phyloP scores from a whole-genome alignment of 495 filamentous ascomycete genomes.

The Xylaria nigripes region DNA sequence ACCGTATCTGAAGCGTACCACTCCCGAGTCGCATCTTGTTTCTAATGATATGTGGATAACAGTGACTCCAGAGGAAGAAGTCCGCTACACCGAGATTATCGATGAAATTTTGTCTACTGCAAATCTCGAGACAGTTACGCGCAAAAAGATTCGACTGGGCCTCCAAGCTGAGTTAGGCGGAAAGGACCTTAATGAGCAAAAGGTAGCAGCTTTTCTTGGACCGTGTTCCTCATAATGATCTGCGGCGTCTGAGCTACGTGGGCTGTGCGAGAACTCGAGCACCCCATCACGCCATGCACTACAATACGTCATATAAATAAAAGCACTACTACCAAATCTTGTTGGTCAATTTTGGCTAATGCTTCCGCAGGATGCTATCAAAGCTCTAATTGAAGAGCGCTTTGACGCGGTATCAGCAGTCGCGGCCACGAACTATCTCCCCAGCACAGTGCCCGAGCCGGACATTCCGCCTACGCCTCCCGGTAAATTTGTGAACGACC shows the following conservation, averaged over 20 bases:
- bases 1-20: not conserved
- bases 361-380: conserved; percentile 59
- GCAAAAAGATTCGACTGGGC: conserved; percentile 83
- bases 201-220: conserved; percentile 43
- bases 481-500: conserved; percentile 25
- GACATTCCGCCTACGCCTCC: conserved; percentile 16
- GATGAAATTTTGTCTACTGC: conserved; percentile 77
- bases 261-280: not conserved
- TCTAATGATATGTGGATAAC: conserved; percentile 9
- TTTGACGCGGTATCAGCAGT: conserved; percentile 70
- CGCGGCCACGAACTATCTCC: conserved; percentile 27
- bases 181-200: conserved; percentile 78
- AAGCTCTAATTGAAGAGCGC: conserved; percentile 74
- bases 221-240: not conserved
- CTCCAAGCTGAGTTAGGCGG: conserved; percentile 62
- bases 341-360: conserved; percentile 5
- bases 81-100: conserved; percentile 74
- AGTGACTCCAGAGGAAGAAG: conserved; percentile 62
- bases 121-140: conserved; percentile 83
- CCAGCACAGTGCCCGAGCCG: conserved; percentile 21
- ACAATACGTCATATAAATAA: not conserved
- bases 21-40: not conserved
- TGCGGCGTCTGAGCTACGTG: not conserved
- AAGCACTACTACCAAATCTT: not conserved
- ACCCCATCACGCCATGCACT: not conserved